phyloP scores from a whole-genome alignment of 345 rosid species.

The Eucalyptus curtisii region DNA sequence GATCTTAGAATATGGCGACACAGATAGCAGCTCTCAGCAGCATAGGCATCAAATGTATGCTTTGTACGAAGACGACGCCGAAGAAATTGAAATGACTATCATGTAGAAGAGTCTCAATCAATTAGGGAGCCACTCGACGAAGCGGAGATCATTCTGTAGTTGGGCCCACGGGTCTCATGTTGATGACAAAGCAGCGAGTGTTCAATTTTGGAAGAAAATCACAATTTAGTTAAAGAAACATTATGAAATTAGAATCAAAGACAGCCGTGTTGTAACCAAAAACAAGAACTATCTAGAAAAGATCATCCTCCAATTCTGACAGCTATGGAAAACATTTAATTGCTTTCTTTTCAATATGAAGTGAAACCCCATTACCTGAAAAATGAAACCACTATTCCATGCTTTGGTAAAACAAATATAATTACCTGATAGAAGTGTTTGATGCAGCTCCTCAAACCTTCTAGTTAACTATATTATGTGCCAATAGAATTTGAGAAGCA shows the following conservation, averaged over 20 bases:
- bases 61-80: background rate
- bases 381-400: conserved; percentile 8
- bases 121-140: background rate
- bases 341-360: background rate
- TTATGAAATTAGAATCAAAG: background rate
- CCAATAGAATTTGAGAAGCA: conserved; percentile 31
- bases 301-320: background rate
- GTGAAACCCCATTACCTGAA: background rate
- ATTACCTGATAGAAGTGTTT: conserved; percentile 55
- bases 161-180: background rate
- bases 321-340: background rate
- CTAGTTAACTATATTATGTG: conserved; percentile 34
- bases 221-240: background rate
- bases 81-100: background rate
- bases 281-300: background rate
- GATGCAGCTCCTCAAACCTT: conserved; percentile 48
- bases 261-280: background rate
- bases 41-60: background rate
- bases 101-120: background rate
- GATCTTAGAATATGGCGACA: background rate
- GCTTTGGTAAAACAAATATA: conserved; percentile 33
- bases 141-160: background rate
- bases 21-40: background rate
- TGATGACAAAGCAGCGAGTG: background rate
- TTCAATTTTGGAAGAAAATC: background rate